A percentile compares a stretch with the other conserved stretches of the same genome.
These are phyloP conservation scores for Rhizopogon salebrosus DNA, from an alignment of 768 basidiomycete species.

Conservation along the genomic window DNA sequence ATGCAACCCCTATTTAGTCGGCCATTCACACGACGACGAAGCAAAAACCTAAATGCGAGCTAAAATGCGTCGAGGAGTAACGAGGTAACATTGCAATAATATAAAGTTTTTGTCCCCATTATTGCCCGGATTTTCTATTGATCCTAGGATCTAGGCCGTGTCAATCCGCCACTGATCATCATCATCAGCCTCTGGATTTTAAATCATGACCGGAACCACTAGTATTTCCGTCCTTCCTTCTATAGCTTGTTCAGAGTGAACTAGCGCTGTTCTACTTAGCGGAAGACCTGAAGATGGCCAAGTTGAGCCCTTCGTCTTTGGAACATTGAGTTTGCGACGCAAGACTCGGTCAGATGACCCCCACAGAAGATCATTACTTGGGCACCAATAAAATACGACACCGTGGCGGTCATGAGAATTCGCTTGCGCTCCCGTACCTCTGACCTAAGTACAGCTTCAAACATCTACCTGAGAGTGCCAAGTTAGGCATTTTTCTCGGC, in stretches of 20 bases:
- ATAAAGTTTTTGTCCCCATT: neutral
- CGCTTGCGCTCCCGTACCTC: too few species aligned
- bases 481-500: too few species aligned
- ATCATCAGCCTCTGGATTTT: too few species aligned
- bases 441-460: too few species aligned
- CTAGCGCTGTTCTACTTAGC: neutral
- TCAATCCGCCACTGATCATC: neutral
- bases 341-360: neutral
- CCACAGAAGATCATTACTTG: neutral
- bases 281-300: neutral
- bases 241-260: neutral
- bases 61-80: neutral
- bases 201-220: too few species aligned
- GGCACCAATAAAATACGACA: too few species aligned
- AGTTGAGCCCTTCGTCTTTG: too few species aligned
- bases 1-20: neutral
- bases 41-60: neutral
- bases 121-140: too few species aligned
- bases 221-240: neutral
- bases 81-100: neutral
- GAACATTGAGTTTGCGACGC: neutral
- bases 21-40: neutral
- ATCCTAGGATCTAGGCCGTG: neutral
- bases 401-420: too few species aligned
- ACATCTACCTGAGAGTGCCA: too few species aligned